Evolutionary conservation across 2,329 filamentous ascomycete species (phyloP), one percentile per base, ranked within the genome.

Genomic region (Clarireedia hainanense): DNA sequence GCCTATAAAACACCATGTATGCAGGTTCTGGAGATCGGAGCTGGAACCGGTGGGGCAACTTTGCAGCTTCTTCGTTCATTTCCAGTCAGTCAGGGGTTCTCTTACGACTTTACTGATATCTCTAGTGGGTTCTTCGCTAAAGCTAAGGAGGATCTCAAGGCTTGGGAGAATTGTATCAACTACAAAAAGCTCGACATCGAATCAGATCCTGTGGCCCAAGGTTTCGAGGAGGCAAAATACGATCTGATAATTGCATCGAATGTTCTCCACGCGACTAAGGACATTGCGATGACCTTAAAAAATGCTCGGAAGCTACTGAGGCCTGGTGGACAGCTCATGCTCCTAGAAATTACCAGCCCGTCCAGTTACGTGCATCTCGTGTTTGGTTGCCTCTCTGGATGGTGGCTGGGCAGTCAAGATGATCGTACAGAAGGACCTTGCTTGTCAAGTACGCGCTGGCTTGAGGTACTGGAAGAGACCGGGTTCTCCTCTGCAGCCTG

Each of bases 111-210:
- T 45, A 52, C 50, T 27, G 50, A 52, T 45, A 23, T 52, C n/a
- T 43, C 37, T 6, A 12, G 37, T 45, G 50, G 14, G 24, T 52
- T 52, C 26, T 52, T 52, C 27, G 12, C 9, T 30, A 30, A 30
- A 30, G 27, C 6, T 9, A 30, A 30, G 27, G 27, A 9, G 27
- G 27, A 2, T 6, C 27, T 42, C 7, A 42, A 42, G 39, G 20
- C 39, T 42, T 42, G 39, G 39, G 39, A 20, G 15, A 6, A 42
- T 42, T 42, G 6, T n/a, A 23, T 47, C 15, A 9, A 17, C n/a
- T 47, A 20, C 45, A 20, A 24, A 15, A 63, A 62, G 17, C 64
- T 72, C 5, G 66, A 73, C 56, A 68, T 72, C 34, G 63, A 66
- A 37, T 52, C 62, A 27, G 65, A 69, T 34, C 66, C 67, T 1